Percentiles rank a stretch among this genome's conserved stretches.
Evolutionary conservation across 2,329 filamentous ascomycete species (phyloP).

Genomic region (Scedosporium minutisporum): DNA sequence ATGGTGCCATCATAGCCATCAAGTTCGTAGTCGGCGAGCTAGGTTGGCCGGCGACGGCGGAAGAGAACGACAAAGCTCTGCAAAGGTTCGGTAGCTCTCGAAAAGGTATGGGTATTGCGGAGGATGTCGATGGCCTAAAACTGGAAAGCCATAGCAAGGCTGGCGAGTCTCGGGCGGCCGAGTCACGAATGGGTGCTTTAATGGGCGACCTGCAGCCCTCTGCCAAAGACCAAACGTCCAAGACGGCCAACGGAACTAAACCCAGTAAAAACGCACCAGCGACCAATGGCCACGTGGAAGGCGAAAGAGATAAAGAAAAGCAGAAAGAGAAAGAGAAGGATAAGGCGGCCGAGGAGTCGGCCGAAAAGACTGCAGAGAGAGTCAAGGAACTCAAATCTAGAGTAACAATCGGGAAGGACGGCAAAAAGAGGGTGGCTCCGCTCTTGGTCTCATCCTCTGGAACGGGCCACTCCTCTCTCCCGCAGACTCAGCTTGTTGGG

Average conservation of each 20-base stretch:
- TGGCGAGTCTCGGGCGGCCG: conserved; percentile 78
- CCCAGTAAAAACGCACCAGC: conserved; percentile 18
- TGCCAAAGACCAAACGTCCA: conserved; percentile 42
- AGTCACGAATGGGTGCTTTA: conserved; percentile 94
- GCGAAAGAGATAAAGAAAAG: conserved; percentile 13
- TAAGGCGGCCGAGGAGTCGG: conserved; percentile 34
- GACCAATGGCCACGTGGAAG: conserved; percentile 28
- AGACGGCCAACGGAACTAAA: conserved; percentile 40
- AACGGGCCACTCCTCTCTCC: conserved; percentile 76
- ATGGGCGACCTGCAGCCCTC: conserved; percentile 72
- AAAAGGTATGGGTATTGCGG: conserved; percentile 81
- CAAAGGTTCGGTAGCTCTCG: conserved; percentile 86
- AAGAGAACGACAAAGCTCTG: conserved; percentile 86
- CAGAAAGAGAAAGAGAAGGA: conserved; percentile 19
- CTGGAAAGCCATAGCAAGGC: conserved; percentile 89
- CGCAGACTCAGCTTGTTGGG: conserved; percentile 79
- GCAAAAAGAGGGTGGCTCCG: conserved; percentile 90
- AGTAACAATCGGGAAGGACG: conserved; percentile 91
- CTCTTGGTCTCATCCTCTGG: conserved; percentile 85
- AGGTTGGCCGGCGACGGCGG: conserved; percentile 74
- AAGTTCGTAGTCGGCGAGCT: conserved; percentile 81
- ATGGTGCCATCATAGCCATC: conserved; percentile 75
- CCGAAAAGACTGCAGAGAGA: conserved; percentile 43
- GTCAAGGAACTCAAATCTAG: conserved; percentile 68
- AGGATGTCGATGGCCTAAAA: conserved; percentile 80